phyloP scores from a whole-genome alignment of 23 red algal genomes.

The Chondrus crispus region DNA sequence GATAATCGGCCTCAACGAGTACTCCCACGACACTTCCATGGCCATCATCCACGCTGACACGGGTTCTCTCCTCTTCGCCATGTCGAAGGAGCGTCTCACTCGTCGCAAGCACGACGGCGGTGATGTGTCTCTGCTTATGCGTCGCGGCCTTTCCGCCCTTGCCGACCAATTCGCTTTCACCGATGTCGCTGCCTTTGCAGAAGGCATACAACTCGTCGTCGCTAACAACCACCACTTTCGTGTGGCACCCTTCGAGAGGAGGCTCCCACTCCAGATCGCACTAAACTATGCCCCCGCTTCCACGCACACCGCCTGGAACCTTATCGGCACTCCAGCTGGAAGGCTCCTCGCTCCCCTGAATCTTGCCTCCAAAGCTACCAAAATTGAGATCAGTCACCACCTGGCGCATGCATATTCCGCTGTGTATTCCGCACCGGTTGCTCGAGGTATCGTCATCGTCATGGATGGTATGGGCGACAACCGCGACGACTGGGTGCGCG shows the following conservation, averaged over 20 bases:
- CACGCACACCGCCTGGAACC: constrained; percentile 42
- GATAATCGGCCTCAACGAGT: constrained; percentile 83
- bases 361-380: constrained; percentile 2
- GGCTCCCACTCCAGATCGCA: constrained; percentile 58
- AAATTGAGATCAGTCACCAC: constrained; percentile 87
- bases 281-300: constrained; percentile 30
- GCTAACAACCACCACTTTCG: constrained; percentile 91
- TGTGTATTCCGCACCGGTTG: not conserved
- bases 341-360: not conserved
- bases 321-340: constrained; percentile 22
- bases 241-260: constrained; percentile 55
- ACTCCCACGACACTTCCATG: constrained; percentile 84
- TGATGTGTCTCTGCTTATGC: constrained; percentile 47
- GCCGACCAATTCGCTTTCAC: not conserved
- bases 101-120: constrained; percentile 91
- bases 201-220: constrained; percentile 64
- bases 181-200: not conserved
- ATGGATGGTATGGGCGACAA: constrained; percentile 98
- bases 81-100: constrained; percentile 74
- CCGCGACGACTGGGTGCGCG: constrained; percentile 24
- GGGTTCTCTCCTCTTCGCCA: constrained; percentile 69
- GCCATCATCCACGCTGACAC: constrained; percentile 51
- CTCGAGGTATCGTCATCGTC: constrained; percentile 63
- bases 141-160: constrained; percentile 38
- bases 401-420: constrained; percentile 77